A percentile compares a stretch with the other conserved stretches of the same genome.
phyloP scores from a whole-genome alignment of 768 basidiomycete species.

The Suillus decipiens region DNA sequence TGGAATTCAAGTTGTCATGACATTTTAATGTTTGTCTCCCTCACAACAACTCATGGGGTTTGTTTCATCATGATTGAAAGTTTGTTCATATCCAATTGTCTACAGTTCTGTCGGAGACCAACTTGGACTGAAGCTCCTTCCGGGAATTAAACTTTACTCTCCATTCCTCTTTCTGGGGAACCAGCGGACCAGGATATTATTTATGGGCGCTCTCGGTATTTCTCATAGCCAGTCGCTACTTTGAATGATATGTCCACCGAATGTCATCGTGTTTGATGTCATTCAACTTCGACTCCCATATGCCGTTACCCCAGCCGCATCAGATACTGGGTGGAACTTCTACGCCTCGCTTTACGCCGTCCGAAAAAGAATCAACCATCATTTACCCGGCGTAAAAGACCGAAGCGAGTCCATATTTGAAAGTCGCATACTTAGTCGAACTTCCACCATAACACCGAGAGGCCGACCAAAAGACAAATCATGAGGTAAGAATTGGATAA shows the following conservation, averaged over 20 bases:
- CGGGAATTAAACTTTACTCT: neutral
- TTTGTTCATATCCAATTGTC: neutral
- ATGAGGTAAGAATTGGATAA: constrained; percentile 1
- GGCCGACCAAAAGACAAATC: neutral
- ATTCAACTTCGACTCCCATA: constrained; percentile 6
- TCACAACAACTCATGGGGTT: neutral
- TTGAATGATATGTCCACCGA: neutral
- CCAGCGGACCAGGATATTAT: neutral
- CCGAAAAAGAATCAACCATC: neutral
- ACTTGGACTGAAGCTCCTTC: neutral
- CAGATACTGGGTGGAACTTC: neutral
- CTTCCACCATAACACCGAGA: neutral
- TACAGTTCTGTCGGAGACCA: neutral
- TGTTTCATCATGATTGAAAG: neutral
- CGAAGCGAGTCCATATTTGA: neutral
- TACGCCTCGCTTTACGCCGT: neutral
- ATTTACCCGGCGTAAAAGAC: neutral
- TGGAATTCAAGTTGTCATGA: constrained; percentile 1
- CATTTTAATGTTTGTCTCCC: neutral
- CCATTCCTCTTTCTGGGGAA: neutral
- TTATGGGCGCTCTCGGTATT: neutral
- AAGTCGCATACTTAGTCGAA: neutral
- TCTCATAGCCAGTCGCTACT: neutral
- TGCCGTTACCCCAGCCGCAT: no score
- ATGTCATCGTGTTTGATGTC: neutral